Conservation (phyloP, 148 eudicot genomes). For the Tetragonia tetragonoides region DNA sequence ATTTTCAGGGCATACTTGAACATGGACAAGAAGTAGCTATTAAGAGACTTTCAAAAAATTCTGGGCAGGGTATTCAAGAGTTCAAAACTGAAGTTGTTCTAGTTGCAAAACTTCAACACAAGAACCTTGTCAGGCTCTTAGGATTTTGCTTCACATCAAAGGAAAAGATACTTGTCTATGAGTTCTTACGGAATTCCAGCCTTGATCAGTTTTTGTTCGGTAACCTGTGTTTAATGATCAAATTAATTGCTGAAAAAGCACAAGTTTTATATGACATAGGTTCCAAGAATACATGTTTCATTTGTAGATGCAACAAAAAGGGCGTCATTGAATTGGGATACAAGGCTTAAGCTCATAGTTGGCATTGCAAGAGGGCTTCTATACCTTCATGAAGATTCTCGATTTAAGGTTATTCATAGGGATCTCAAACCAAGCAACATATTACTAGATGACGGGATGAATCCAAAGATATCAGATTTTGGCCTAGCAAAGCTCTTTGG, state of each 20-base stretch:
- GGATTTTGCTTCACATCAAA: background rate
- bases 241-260: background rate
- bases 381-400: conserved; percentile 13
- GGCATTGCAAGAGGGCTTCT: conserved; percentile 12
- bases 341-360: background rate
- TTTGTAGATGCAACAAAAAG: background rate
- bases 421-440: conserved; percentile 29
- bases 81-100: conserved; percentile 8
- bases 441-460: conserved; percentile 23
- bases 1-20: background rate
- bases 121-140: conserved; percentile 4
- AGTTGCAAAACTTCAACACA: conserved; percentile 14
- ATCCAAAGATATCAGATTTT: conserved; percentile 20
- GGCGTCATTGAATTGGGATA: background rate
- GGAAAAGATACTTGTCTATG: conserved; percentile 4
- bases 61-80: background rate
- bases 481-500: conserved; percentile 15
- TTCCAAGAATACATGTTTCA: no score
- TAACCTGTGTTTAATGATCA: background rate
- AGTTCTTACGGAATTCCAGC: background rate
- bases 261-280: background rate
- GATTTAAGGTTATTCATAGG: conserved; percentile 11
- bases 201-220: background rate
- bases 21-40: conserved; percentile 5
- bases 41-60: conserved; percentile 1